Base-by-base conservation (phyloP, 257 asterid genomes). In the Solanum gracilifrons region DNA sequence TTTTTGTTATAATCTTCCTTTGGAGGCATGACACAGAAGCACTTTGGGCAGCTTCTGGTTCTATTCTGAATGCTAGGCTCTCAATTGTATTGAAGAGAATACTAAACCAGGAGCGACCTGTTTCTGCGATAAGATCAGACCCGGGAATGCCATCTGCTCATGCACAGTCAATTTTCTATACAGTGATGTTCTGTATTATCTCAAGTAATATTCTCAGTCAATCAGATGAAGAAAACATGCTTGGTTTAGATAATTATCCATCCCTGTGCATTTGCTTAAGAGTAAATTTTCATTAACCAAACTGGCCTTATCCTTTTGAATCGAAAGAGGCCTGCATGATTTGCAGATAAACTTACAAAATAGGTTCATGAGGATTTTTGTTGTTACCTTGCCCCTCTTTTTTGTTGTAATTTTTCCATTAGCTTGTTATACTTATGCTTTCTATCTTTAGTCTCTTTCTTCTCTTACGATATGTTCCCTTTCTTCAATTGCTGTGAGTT, bases 141-240 rank as follows among this genome's bases (percentile, higher is more conserved):
- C 99, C 98, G 0, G 99, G 99, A 86, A 96, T 96, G 99, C 98
- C 99, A 36, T 96, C 99, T 73, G 91, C 98, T 31, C 99, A 95
- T 88, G 96, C 98, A 0, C 98, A 94, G 86, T 87, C 98, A 90
- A 92, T 96, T 87, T 91, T 90, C 87, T 96, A 85, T 83, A 85
- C 92, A 10, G 60, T 92, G 79, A 85, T 89, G 18, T 94, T 92
- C 87, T 77, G 91, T 90, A 86, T 88, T 87, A 48, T 94, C 33
- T 94, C 98, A 35, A 80, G 99, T 96, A 93, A 87, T 89, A 83
- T 46, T 83, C 66, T 27, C 77, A 66, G 46, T 62, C 23, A 46
- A 25, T 27, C n/a, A 79, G 39, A 43, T 43, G 84, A 27, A 79
- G 37, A 43, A 29, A 76, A 39, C 5, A 27, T 43, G 5, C 27